Conservation (phyloP, 176 grass and related monocot species). For the Raddia guianensis region DNA sequence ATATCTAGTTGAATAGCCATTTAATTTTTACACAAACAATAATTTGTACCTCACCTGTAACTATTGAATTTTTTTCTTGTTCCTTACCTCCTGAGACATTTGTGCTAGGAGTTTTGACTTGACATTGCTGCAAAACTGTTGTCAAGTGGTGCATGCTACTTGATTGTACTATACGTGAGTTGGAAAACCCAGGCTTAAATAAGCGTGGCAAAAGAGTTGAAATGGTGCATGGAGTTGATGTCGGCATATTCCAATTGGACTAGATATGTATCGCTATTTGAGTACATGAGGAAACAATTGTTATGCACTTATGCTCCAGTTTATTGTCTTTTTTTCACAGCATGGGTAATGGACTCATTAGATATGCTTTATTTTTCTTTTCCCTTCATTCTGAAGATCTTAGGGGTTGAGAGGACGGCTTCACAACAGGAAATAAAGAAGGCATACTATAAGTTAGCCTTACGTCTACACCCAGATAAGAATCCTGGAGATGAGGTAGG, state of each 20-base stretch:
- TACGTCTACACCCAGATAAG: constrained; percentile 96
- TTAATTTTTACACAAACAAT: background rate
- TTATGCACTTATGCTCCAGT: background rate
- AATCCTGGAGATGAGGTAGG: constrained; percentile 93
- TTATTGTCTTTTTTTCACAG: background rate
- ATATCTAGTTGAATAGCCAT: background rate
- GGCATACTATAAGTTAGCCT: constrained; percentile 86
- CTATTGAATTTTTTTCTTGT: background rate
- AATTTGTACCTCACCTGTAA: background rate
- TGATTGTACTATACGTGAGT: background rate
- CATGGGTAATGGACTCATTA: background rate
- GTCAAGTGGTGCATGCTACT: background rate
- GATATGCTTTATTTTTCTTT: constrained; percentile 9
- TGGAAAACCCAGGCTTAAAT: constrained; percentile 9
- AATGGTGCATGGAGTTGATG: background rate
- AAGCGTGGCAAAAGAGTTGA: background rate
- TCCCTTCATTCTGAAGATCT: constrained; percentile 60
- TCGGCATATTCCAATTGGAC: background rate
- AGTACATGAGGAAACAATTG: background rate
- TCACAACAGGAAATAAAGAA: constrained; percentile 96
- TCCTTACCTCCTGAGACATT: background rate
- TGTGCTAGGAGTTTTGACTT: background rate
- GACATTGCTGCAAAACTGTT: background rate
- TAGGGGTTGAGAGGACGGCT: constrained; percentile 79
- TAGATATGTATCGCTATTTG: background rate